Base-by-base conservation (phyloP, 2,329 filamentous ascomycete species). In the Claviceps pazoutovae region DNA sequence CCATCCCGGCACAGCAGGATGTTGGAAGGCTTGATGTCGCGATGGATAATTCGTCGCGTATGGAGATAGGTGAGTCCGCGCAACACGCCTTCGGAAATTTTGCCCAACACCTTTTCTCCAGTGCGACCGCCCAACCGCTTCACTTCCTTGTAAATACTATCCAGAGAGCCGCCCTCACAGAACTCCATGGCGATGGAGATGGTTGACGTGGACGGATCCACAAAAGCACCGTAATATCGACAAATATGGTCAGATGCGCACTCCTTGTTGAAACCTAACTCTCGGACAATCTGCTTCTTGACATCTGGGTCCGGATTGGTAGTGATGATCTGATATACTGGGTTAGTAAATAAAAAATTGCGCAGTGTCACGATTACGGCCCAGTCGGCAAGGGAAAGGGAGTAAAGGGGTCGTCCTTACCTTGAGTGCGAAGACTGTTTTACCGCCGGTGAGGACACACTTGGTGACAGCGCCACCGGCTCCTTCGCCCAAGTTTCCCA, bases 111-210 rank as follows among this genome's bases (percentile, higher is more conserved):
- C 65, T 97, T 98, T 66, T 98, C 93, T 58, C 93, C 93, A 0
- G 91, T 97, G 48, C 93, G 82, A 11, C 93, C 93, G 43, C 91
- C 91, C 2, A 97, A 79, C 60, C 93, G 88, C 73, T 95, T 95
- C 38, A 98, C 90, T 69, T 98, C 93, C 58, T 88, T 88, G 73
- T 98, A 98, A 57, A 98, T 93, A 64, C 88, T 93, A 71, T 98
- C 90, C 19, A 98, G 78, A 46, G 88, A 95, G 50, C 93, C 93
- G 53, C 93, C 93, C 69, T 97, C 93, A 65, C 93, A 98, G 62
- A 95, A 97, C 66, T 98, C 93, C 93, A 98, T 98, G 53, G 89
- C 90, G 63, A 98, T 98, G 47, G 88, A 95, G 59, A 98, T 97
- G 47, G 91, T 97, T 49, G 90, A 88, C 9, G 88, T 94, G n/a